Conservation (phyloP, 768 basidiomycete genomes). For the Calocera cornea region DNA sequence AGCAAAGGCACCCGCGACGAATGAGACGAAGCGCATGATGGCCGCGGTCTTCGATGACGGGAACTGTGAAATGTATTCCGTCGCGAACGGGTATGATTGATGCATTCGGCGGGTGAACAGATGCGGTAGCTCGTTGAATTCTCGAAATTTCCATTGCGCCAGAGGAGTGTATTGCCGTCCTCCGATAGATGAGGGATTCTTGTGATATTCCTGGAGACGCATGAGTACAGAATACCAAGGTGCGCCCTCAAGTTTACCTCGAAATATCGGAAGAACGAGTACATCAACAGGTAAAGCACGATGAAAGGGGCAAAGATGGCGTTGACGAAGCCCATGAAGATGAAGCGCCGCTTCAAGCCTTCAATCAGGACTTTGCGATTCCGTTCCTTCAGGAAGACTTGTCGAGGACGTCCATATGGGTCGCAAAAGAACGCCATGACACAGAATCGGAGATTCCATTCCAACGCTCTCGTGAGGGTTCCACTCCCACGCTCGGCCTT, state of each 20-base stretch:
- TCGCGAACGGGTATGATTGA: conserved; percentile 77
- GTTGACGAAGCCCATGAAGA: conserved; percentile 95
- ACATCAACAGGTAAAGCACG: conserved; percentile 89
- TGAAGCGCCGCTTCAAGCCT: conserved; percentile 79
- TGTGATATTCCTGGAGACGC: conserved; percentile 78
- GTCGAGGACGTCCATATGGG: conserved; percentile 72
- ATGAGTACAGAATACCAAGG: not conserved
- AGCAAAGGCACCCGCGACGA: conserved; percentile 90
- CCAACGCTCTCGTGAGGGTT: conserved; percentile 74
- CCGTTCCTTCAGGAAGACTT: conserved; percentile 78
- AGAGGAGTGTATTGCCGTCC: conserved; percentile 85
- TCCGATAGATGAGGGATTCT: conserved; percentile 90
- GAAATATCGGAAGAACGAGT: conserved; percentile 99
- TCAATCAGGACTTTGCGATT: conserved; percentile 66
- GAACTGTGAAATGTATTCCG: conserved; percentile 94
- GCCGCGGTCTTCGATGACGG: conserved; percentile 88
- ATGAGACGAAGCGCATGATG: conserved; percentile 92
- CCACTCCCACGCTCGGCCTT: conserved; percentile 21
- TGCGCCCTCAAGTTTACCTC: conserved; percentile 44
- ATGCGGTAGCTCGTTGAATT: conserved; percentile 97
- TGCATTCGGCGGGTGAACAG: conserved; percentile 75
- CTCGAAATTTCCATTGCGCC: conserved; percentile 96
- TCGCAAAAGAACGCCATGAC: conserved; percentile 94
- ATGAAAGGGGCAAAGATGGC: conserved; percentile 95
- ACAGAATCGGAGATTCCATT: conserved; percentile 96